phyloP scores from a whole-genome alignment of 202 grass and related monocot genomes.

The Schoenoplectus tabernaemontani region DNA sequence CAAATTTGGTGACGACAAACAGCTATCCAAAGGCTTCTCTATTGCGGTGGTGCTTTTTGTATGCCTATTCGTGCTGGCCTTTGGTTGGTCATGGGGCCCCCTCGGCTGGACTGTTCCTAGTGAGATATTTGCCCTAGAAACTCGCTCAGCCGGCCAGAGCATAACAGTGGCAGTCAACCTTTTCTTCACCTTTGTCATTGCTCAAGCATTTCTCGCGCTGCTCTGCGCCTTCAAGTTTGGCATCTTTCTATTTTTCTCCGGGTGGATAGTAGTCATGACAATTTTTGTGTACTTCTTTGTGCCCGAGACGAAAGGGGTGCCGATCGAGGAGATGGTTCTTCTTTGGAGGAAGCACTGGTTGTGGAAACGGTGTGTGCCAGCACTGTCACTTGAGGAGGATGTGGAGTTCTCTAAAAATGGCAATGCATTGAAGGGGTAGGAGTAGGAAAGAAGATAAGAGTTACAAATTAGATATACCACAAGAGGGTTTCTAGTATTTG shows the following conservation, averaged over 20 bases:
- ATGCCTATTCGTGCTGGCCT: conserved; percentile 84
- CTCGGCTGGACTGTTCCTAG: conserved; percentile 92
- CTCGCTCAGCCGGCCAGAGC: conserved; percentile 85
- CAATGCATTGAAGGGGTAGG: not conserved
- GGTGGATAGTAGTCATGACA: conserved; percentile 80
- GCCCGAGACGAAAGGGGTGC: conserved; percentile 92
- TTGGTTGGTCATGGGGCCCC: conserved; percentile 89
- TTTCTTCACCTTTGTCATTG: conserved; percentile 73
- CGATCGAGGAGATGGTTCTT: conserved; percentile 96
- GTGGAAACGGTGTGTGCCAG: conserved; percentile 76
- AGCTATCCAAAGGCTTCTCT: conserved; percentile 64
- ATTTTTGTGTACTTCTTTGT: conserved; percentile 62
- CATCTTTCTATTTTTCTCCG: conserved; percentile 87
- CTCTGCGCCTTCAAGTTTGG: conserved; percentile 83
- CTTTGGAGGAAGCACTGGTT: conserved; percentile 98
- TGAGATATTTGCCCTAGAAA: conserved; percentile 95
- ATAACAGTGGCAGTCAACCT: conserved; percentile 89
- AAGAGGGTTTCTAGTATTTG: not conserved
- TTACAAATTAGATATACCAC: not conserved
- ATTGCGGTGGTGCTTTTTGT: conserved; percentile 65
- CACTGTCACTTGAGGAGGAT: conserved; percentile 35
- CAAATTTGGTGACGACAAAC: conserved; percentile 66
- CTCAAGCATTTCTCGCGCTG: conserved; percentile 69
- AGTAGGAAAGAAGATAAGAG: not conserved
- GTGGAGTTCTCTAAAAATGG: not conserved